A percentile compares a stretch with the other conserved stretches of the same genome.
These are phyloP conservation scores for Dictyostelium intermedium DNA, from an alignment of 78 protist genomes.

Conservation along the genomic window DNA sequence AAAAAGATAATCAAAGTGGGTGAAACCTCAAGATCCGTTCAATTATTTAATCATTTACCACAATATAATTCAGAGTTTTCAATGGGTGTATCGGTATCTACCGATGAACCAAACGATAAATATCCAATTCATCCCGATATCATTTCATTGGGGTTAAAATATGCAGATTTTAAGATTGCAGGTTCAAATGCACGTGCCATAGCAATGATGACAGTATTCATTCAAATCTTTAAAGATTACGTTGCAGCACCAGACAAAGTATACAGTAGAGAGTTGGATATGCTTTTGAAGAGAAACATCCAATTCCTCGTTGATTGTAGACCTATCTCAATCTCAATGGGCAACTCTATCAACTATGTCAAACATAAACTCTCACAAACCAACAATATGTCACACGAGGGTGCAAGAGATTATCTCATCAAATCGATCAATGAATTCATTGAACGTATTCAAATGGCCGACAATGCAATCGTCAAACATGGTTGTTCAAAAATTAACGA, in stretches of 20 bases:
- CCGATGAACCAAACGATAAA: conserved; percentile 6
- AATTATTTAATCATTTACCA: conserved; percentile 89
- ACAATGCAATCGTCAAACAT: conserved; percentile 50
- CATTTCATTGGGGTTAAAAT: conserved; percentile 84
- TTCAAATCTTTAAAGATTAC: conserved; percentile 69
- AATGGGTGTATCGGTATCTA: background rate
- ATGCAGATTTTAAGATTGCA: conserved; percentile 77
- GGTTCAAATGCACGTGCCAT: conserved; percentile 90
- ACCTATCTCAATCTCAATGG: conserved; percentile 88
- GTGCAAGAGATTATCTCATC: conserved; percentile 65
- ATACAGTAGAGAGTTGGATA: conserved; percentile 78
- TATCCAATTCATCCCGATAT: conserved; percentile 88
- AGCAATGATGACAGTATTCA: conserved; percentile 89
- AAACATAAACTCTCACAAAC: conserved; percentile 68
- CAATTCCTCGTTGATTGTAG: conserved; percentile 89
- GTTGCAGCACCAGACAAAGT: conserved; percentile 31
- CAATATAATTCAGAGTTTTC: conserved; percentile 80
- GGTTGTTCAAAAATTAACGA: conserved; percentile 78
- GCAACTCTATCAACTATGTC: conserved; percentile 83
- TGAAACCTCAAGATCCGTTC: conserved; percentile 15
- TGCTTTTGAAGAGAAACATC: conserved; percentile 77
- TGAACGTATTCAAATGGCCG: conserved; percentile 86
- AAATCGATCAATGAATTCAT: conserved; percentile 78
- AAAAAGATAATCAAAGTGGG: conserved; percentile 55
- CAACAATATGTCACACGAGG: conserved; percentile 49